Evolutionary conservation across 2,329 filamentous ascomycete species (phyloP).

Genomic region (Leptographium procerum): DNA sequence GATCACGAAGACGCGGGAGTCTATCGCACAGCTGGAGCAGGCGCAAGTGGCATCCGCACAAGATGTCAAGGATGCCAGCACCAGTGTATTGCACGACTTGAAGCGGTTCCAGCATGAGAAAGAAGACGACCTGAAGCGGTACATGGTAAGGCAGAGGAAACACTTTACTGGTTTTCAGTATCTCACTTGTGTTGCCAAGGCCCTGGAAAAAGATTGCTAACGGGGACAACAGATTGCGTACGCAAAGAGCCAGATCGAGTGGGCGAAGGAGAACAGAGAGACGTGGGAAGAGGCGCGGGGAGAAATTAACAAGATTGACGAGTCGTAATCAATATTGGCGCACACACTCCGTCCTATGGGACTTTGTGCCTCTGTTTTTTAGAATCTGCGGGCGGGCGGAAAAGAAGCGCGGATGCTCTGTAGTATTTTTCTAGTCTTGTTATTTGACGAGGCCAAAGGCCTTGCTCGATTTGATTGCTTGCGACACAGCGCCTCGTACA

Average conservation of each 20-base stretch:
- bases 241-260: conserved; percentile 84
- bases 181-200: neutral
- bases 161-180: neutral
- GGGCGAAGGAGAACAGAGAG: conserved; percentile 83
- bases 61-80: conserved; percentile 87
- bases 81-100: conserved; percentile 77
- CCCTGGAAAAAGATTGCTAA: conserved; percentile 12
- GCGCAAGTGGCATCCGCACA: conserved; percentile 78
- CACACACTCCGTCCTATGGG: too few relatives aligned
- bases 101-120: conserved; percentile 92
- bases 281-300: conserved; percentile 85
- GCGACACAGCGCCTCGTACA: neutral
- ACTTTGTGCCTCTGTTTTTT: neutral
- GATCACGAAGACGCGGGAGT: conserved; percentile 91
- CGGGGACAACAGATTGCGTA: conserved; percentile 61
- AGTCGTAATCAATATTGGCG: conserved; percentile 26
- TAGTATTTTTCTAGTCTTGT: neutral
- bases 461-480: too few relatives aligned
- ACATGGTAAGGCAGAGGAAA: conserved; percentile 63
- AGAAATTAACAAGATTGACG: conserved; percentile 81
- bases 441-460: neutral
- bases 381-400: neutral
- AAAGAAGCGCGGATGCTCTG: neutral
- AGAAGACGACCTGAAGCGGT: conserved; percentile 82
- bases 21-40: conserved; percentile 75